Conservation (phyloP, 164 flowering plant genomes). For the Aristolochia contorta region DNA sequence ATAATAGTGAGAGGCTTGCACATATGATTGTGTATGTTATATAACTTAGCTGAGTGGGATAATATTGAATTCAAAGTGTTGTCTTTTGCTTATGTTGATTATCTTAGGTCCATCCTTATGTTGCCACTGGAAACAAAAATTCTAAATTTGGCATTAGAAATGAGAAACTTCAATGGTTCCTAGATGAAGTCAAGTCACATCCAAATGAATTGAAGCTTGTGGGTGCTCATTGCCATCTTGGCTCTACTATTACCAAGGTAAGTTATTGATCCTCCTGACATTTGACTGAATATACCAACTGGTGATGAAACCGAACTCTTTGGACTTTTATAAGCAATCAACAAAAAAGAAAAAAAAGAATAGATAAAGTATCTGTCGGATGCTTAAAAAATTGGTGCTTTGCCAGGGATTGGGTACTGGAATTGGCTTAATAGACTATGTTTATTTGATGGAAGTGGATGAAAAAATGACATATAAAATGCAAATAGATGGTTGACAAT, state of each 20-base stretch:
- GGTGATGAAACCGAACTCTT: background rate
- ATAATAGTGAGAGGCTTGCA: background rate
- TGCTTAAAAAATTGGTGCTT: too few species aligned
- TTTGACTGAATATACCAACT: background rate
- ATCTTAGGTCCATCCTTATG: conserved; percentile 90
- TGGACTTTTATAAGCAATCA: background rate
- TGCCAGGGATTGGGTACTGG: too few species aligned
- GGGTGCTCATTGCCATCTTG: conserved; percentile 97
- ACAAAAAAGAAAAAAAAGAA: too few species aligned
- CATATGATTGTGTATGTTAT: too few species aligned
- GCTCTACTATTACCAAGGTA: conserved; percentile 97
- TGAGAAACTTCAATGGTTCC: conserved; percentile 98
- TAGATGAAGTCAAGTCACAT: conserved; percentile 85
- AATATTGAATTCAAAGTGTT: too few species aligned
- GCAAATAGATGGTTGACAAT: too few species aligned
- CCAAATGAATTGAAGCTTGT: conserved; percentile 84
- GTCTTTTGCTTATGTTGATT: background rate
- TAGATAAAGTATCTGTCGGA: too few species aligned
- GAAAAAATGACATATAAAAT: too few species aligned
- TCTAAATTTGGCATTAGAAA: conserved; percentile 98
- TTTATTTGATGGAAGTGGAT: too few species aligned
- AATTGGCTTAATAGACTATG: too few species aligned
- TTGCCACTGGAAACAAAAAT: conserved; percentile 96
- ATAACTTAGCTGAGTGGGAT: too few species aligned
- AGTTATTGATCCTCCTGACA: background rate